Conservation (phyloP, 345 rosid genomes). For the Psidium guajava region DNA sequence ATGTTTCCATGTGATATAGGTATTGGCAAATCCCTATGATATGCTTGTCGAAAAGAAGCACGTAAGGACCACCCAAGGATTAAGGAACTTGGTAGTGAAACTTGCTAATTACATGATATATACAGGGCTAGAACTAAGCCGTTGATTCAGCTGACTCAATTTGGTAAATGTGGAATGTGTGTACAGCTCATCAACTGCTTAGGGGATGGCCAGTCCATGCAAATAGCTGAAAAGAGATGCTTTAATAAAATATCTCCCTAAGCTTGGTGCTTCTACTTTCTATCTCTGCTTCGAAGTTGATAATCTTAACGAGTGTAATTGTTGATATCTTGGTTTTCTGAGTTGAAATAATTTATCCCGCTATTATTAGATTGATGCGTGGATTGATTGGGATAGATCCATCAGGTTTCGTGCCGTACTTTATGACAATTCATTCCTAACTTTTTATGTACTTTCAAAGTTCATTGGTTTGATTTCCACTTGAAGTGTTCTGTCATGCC, state of each 20-base stretch:
- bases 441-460: not conserved
- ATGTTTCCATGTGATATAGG: not conserved
- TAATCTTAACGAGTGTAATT: not conserved
- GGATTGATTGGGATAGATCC: not conserved
- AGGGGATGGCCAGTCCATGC: not conserved
- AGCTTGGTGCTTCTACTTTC: not conserved
- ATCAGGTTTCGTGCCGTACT: not conserved
- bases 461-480: not conserved
- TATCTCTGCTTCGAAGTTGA: not conserved
- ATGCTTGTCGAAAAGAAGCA: not conserved
- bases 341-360: not conserved
- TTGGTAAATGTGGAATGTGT: not conserved
- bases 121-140: not conserved
- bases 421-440: not conserved
- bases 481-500: not conserved
- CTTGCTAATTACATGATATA: not conserved
- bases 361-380: not conserved
- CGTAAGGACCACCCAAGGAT: not conserved
- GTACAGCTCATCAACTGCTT: not conserved
- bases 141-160: not conserved
- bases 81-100: not conserved
- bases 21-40: not conserved
- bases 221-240: not conserved
- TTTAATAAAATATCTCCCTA: not conserved
- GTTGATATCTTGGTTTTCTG: not conserved